These are phyloP conservation scores for Wickerhamomyces ciferrii DNA, from an alignment of 805 yeast genomes.

Conservation along the genomic window DNA sequence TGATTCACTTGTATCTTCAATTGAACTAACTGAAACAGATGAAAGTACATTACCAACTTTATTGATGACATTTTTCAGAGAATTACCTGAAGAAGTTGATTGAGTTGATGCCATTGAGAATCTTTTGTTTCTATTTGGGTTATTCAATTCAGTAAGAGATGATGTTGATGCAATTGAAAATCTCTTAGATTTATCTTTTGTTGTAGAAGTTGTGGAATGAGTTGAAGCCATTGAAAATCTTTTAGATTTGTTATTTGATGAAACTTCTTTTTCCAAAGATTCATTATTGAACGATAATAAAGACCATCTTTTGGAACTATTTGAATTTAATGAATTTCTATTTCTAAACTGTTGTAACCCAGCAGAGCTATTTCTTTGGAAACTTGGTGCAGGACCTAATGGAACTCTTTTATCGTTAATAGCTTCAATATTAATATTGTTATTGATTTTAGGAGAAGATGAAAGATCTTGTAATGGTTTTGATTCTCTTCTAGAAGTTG, in stretches of 20 bases:
- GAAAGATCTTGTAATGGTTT: neutral
- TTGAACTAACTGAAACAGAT: conserved; percentile 17
- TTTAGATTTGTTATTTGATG: conserved; percentile 5
- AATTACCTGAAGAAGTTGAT: conserved; percentile 7
- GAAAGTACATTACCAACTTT: conserved; percentile 20
- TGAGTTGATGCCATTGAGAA: neutral
- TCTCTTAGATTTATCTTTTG: neutral
- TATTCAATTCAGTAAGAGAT: neutral
- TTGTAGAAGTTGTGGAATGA: conserved; percentile 9
- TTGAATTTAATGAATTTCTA: conserved; percentile 16
- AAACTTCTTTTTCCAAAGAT: conserved; percentile 13
- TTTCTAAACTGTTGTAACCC: conserved; percentile 14
- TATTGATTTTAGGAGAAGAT: neutral
- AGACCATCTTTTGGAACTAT: conserved; percentile 24
- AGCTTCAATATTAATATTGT: conserved; percentile 1
- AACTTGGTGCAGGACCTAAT: conserved; percentile 6
- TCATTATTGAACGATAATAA: conserved; percentile 18
- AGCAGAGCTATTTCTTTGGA: conserved; percentile 19
- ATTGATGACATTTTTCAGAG: conserved; percentile 17
- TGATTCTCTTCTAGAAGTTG: neutral
- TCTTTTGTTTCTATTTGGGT: neutral
- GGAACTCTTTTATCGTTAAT: conserved; percentile 20
- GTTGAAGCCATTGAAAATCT: conserved; percentile 17
- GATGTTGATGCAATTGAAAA: neutral
- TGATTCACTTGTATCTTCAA: conserved; percentile 3